Conservation (phyloP, 2,329 filamentous ascomycete genomes). For the Colletotrichum theobromicola region DNA sequence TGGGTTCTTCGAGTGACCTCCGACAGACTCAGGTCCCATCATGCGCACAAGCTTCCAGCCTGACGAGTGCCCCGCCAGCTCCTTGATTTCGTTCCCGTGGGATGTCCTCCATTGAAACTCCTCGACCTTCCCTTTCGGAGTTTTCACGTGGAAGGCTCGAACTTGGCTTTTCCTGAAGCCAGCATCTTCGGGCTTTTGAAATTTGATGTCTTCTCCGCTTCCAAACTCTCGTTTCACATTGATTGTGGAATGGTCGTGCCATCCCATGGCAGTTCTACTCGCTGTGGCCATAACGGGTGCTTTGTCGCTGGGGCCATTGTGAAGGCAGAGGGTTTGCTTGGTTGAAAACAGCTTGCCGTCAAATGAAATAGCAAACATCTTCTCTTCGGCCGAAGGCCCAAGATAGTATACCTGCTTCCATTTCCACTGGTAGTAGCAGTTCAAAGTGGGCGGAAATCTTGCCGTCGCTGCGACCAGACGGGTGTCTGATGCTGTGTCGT, state of each 20-base stretch:
- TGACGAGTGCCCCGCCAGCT: conserved; percentile 4
- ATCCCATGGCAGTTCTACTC: neutral
- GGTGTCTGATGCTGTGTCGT: neutral
- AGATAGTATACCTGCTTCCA: conserved; percentile 4
- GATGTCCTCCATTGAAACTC: conserved; percentile 22
- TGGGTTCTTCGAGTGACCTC: neutral
- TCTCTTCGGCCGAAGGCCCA: neutral
- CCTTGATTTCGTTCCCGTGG: conserved; percentile 8
- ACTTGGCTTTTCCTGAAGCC: neutral
- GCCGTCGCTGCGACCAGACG: neutral
- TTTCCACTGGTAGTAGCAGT: conserved; percentile 12
- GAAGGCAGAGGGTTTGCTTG: conserved; percentile 6
- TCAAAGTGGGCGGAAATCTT: conserved; percentile 8
- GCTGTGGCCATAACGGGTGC: neutral
- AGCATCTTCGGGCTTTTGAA: neutral
- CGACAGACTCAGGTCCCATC: neutral
- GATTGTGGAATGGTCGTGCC: neutral
- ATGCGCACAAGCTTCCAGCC: conserved; percentile 23
- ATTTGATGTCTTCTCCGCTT: neutral
- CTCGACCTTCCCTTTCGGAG: neutral
- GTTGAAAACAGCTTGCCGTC: neutral
- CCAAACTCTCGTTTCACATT: neutral
- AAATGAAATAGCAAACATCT: neutral
- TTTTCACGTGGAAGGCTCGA: neutral
- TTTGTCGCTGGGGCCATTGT: neutral